Base-by-base conservation (phyloP, 2,329 filamentous ascomycete genomes). In the Fusarium nurragi region DNA sequence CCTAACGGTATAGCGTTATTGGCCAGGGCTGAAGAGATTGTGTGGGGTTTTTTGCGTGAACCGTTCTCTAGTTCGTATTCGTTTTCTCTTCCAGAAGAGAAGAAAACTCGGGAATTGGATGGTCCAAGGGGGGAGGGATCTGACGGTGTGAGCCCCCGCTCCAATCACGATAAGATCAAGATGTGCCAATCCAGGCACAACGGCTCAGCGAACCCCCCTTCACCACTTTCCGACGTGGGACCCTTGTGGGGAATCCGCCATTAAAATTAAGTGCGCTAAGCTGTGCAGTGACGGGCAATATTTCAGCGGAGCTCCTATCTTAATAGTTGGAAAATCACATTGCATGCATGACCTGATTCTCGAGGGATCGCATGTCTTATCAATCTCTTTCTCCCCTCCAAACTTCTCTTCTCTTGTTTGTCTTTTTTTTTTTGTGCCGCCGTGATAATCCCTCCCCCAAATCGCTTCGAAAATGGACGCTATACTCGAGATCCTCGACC, bases 401-500 rank as follows among this genome's bases (percentile, higher is more conserved):
- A 39, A 34, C n/a, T 36, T 40, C 18, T 32, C 11, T 23, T 19
- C 23, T 16, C 30, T 26, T 21, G 18, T n/a, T 28, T 23, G 18
- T 48, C n/a, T 38, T 21, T n/a, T 36, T 30, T 30, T 30, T 9
- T 12, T 22, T 39, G 48, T 46, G 50, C 14, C 26, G 43, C 44
- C 16, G 11, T 25, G 28, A n/a, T 22, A 21, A 28, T 18, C 16
- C 3, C 14, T 23, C 11, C 21, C 45, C 22, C n/a, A 28, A 54
- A 60, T 47, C 21, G 46, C 36, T 34, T 37, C 38, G 37, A 48
- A 44, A 80, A 60, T 80, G 78, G 78, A 80, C 57, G 68, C 71
- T 46, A 73, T 75, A 18, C 77, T 80, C 54, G 79, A 80, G 49
- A 46, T 80, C 38, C 73, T 79, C 60, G 78, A 80, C 69, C 77